Base-by-base conservation (phyloP, 2,329 filamentous ascomycete species). In the Shiraia sp. region DNA sequence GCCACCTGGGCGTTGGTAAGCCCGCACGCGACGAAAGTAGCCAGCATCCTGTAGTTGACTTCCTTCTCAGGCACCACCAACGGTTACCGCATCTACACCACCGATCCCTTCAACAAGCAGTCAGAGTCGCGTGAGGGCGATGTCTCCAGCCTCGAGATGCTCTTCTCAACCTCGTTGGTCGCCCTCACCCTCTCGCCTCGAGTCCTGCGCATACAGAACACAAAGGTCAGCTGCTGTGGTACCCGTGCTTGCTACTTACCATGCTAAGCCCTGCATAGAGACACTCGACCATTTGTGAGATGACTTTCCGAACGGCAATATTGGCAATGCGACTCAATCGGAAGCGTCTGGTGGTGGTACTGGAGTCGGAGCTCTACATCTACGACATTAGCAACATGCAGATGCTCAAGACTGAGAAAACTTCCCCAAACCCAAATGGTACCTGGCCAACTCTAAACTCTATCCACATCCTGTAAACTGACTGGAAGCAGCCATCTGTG, bases 351-450 rank as follows among this genome's bases (percentile, higher is more conserved):
- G 90, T 93, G 10, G 91, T 99, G 23, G 86, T 97, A 10, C 79
- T 97, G 42, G 93, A 99, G 68, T 90, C 96, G 59, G 88, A 96
- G 67, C 95, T 97, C 49, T 99, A 97, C 72, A 80, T 99, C 34
- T 99, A 99, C 75, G 93, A 99, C 69, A 97, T 99, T 54, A 90
- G 91, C 72, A 97, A 96, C 66, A 97, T 99, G 92, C 92, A 88
- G 61, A 82, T 97, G 44, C 78, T 97, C 28, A 87, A 90, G 69
- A 95, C 90, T 5, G 95, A 97, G 52, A 84, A 90, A 45, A 97
- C 92, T 5, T 96, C 92, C 3, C 89, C 93, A 6, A 99, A 99
- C 61, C 89, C 91, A 1, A 85, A 83, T 51, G 82, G 83, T 78
- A 80, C 3, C 48, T 36, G 15, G n/a, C n/a, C n/a, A n/a, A n/a